phyloP scores from a whole-genome alignment of 305 asterid species.

The Withania somnifera region DNA sequence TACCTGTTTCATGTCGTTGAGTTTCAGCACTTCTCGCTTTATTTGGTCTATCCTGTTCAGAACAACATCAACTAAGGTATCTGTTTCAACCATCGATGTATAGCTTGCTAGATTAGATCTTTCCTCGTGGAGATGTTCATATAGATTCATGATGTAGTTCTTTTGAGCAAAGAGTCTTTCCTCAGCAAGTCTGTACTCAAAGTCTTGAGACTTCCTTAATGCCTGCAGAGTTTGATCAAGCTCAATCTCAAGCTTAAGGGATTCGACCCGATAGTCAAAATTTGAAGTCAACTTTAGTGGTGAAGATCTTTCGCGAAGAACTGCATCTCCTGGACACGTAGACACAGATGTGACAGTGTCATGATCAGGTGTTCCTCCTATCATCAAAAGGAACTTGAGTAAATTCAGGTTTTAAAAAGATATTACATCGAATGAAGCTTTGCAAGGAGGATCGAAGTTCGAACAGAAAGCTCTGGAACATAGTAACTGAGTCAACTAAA shows the following conservation, averaged over 20 bases:
- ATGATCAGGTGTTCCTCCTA: conserved; percentile 16
- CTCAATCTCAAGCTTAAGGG: conserved; percentile 46
- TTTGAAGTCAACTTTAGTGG: conserved; percentile 17
- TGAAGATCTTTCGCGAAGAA: conserved; percentile 3
- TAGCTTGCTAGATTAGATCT: conserved; percentile 28
- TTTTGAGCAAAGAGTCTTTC: conserved; percentile 46
- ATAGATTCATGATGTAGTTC: conserved; percentile 35
- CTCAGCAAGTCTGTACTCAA: conserved; percentile 47
- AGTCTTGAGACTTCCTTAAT: conserved; percentile 46
- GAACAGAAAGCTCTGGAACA: background rate
- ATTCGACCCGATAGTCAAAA: conserved; percentile 38
- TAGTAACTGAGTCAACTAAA: background rate
- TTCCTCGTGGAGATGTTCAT: conserved; percentile 42
- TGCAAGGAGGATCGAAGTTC: background rate
- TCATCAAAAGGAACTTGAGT: background rate
- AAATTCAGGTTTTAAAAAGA: background rate
- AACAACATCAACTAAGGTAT: conserved; percentile 28
- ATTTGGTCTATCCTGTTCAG: conserved; percentile 31
- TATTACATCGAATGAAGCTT: background rate
- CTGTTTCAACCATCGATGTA: conserved; percentile 18
- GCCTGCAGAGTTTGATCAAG: conserved; percentile 33
- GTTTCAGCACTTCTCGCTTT: conserved; percentile 35
- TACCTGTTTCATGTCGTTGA: conserved; percentile 51
- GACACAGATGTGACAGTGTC: conserved; percentile 11
- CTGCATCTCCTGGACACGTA: conserved; percentile 9